Evolutionary conservation across 192 early-diverging fungal species (phyloP), one percentile per base, ranked within the genome.

Genomic region (Backusella morwellensis): DNA sequence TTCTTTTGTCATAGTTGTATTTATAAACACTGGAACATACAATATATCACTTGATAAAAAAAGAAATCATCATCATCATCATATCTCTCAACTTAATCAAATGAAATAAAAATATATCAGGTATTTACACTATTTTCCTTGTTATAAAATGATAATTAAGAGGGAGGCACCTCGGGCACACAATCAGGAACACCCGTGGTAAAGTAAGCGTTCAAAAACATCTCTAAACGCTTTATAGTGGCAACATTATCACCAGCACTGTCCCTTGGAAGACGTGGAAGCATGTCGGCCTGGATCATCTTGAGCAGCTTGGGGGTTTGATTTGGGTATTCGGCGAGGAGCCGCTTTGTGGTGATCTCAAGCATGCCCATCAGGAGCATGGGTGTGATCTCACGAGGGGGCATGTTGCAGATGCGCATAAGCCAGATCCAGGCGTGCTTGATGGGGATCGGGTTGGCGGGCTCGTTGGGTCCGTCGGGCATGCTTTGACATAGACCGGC

Each of bases 341-440:
- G 35, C 44, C 73, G 70, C 41, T 68, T 35, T 78, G 86, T 72
- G n/a, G 76, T 71, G 12, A 79, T 68, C 84, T 94, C 90, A 26
- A 95, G 68, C 70, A 94, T 92, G 4, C 82, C 78, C 4, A 83
- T 78, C 4, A 95, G 75, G 4, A 95, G 69, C 23, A 85, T 70
- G 1, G 93, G 88, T 0, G 93, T 92, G 56, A 96, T 90, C 5
- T 84, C 80, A 12, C 90, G 84, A 17, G 90, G 90, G 36, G 86
- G 86, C 78, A 93, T 81, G 78, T 94, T 95, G 17, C 91, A 70
- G 0, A 93, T 88, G 12, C 92, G 76, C 0, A 92, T 86, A 21
- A 94, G 74, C 93, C 93, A 96, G 40, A 74, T 85, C 93, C 93
- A 96, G 2, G 80, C 91, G 35, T 92, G 74, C 0, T 85, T 77